Evolutionary conservation across 345 rosid species (phyloP), one percentile per base, ranked within the genome.

Genomic region (Cardamine chenopodiifolia): DNA sequence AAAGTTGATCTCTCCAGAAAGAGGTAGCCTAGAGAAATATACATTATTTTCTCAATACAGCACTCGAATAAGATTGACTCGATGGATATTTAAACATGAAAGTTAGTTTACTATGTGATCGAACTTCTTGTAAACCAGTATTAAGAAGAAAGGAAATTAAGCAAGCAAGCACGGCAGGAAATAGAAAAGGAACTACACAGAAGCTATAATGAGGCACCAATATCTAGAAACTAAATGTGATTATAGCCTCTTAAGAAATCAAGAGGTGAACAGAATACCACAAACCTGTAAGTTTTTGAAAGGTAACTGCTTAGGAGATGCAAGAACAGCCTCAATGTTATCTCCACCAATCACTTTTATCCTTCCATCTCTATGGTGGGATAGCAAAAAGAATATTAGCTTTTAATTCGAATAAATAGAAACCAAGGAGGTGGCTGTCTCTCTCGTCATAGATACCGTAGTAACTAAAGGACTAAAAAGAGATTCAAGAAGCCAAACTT

Each of bases 261-360:
- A 71, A 64, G 53, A 77, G 25, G 67, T 28, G 32, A 71, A 6
- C 23, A 60, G 42, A 50, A 71, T 65, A 66, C 47, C 32, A 71
- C 84, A 63, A 78, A 89, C 97, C 97, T 87, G 90, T 78, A 92
- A 76, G 82, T 82, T 67, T 66, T 90, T 95, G 76, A 83, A 86
- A 45, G 96, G 92, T 63, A 72, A 68, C 67, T 84, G 85, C 80
- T 86, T 92, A 3, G 91, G 89, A 68, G 96, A 87, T 58, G 85
- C 81, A 70, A 95, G 79, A 80, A 95, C 82, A 15, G 82, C 97
- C 85, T 95, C 97, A 4, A 92, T 81, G 60, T 86, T 81, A 75
- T 88, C 86, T 23, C 88, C 90, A 31, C 97, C 97, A 66, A 92
- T 80, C 65, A 95, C 93, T 83, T 92, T 92, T 70, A 95, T 90